Conservation (phyloP, 805 yeast species). For the Kockiozyma suomiensis region DNA sequence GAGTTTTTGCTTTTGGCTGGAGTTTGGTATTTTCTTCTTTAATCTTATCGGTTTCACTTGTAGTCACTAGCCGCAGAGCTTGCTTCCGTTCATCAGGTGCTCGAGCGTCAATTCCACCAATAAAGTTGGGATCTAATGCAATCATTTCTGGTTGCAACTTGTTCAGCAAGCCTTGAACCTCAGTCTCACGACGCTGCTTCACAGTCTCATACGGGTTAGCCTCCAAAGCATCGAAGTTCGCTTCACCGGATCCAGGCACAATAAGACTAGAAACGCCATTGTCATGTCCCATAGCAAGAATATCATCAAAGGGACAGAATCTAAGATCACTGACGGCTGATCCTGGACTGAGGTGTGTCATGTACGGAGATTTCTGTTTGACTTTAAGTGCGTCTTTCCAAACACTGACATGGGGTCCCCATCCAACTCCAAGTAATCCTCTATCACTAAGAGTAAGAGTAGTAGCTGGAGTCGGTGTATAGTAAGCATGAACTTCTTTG, state of each 20-base stretch:
- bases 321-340: conserved; percentile 65
- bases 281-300: conserved; percentile 85
- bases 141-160: conserved; percentile 92
- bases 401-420: conserved; percentile 93
- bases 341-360: conserved; percentile 85
- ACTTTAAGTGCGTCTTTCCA: conserved; percentile 82
- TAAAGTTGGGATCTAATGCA: conserved; percentile 80
- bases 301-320: conserved; percentile 94
- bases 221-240: conserved; percentile 93
- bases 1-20: conserved; percentile 65
- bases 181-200: conserved; percentile 90
- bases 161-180: conserved; percentile 81
- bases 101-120: conserved; percentile 80
- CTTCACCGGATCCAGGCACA: conserved; percentile 97
- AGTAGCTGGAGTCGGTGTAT: conserved; percentile 83
- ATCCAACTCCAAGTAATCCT: conserved; percentile 83
- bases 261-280: conserved; percentile 80
- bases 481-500: conserved; percentile 63
- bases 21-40: conserved; percentile 55
- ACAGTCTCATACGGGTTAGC: conserved; percentile 89
- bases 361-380: conserved; percentile 82
- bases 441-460: conserved; percentile 81
- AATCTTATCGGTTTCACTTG: conserved; percentile 40
- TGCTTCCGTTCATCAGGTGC: conserved; percentile 65
- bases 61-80: conserved; percentile 50